Percentiles rank a stretch among this genome's conserved stretches.
Evolutionary conservation across 1,139 yeast genomes (phyloP).

Genomic region (Magnusiomyces paraingens): DNA sequence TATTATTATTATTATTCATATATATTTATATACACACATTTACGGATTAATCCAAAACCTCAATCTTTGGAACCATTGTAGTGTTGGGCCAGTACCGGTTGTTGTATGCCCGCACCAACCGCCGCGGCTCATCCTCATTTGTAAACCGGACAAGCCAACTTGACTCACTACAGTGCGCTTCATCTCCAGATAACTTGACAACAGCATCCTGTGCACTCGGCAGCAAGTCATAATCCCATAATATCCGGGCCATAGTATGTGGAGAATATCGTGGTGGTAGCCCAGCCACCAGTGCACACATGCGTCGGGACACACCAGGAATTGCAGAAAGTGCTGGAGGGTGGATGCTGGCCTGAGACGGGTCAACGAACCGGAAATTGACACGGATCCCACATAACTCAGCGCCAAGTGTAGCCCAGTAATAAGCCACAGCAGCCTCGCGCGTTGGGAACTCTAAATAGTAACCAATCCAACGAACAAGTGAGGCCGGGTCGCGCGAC

Average conservation of each 20-base stretch:
- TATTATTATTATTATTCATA: background rate
- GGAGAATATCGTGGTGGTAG: slow-evolving; percentile 33
- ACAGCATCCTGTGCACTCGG: slow-evolving; percentile 31
- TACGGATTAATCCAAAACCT: slow-evolving; percentile 33
- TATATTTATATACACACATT: background rate
- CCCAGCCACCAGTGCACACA: slow-evolving; percentile 36
- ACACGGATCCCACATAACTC: slow-evolving; percentile 27
- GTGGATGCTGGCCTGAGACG: slow-evolving; percentile 17
- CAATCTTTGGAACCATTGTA: slow-evolving; percentile 31
- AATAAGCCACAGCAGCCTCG: slow-evolving; percentile 45
- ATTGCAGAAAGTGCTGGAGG: slow-evolving; percentile 27
- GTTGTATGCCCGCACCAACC: slow-evolving; percentile 52
- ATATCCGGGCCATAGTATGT: slow-evolving; percentile 29
- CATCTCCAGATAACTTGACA: slow-evolving; percentile 28
- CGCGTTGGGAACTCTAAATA: slow-evolving; percentile 45
- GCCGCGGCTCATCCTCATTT: slow-evolving; percentile 42
- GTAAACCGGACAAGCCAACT: slow-evolving; percentile 46
- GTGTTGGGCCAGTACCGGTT: slow-evolving; percentile 41
- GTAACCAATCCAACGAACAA: slow-evolving; percentile 44
- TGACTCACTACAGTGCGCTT: slow-evolving; percentile 29
- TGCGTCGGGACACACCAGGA: slow-evolving; percentile 25
- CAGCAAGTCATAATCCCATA: slow-evolving; percentile 41
- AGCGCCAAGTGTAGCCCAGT: slow-evolving; percentile 43
- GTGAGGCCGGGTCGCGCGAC: slow-evolving; percentile 42
- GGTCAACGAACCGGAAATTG: background rate